Conservation (phyloP, 2,329 filamentous ascomycete species). For the Ilyonectria sp. region DNA sequence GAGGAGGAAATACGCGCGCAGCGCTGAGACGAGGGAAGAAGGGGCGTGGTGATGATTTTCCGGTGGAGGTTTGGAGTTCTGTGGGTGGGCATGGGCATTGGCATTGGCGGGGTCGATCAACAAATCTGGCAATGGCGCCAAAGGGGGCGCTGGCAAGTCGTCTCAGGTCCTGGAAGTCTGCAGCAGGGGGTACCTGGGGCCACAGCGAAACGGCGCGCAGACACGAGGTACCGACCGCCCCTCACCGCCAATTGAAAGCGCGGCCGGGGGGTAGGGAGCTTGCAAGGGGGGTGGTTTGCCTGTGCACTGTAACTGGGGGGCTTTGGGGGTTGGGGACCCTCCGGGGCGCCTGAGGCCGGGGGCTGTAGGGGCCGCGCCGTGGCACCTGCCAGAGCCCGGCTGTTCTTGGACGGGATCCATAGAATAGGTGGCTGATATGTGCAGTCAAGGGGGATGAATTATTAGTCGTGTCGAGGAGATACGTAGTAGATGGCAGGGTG, state of each 20-base stretch:
- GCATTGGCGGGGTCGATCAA: constrained; percentile 49
- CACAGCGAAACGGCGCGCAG: constrained; percentile 24
- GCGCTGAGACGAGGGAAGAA: constrained; percentile 52
- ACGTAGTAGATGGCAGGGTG: no score
- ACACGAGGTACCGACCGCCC: constrained; percentile 35
- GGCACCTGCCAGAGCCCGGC: not conserved
- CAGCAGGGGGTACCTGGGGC: constrained; percentile 25
- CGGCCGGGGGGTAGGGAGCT: constrained; percentile 37
- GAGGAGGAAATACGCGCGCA: constrained; percentile 53
- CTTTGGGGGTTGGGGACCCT: constrained; percentile 7
- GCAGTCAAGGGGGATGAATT: no score
- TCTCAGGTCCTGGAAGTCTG: constrained; percentile 24
- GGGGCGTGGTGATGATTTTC: constrained; percentile 54
- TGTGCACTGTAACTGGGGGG: constrained; percentile 8
- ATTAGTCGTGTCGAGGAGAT: no score
- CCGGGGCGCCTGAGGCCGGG: constrained; percentile 1
- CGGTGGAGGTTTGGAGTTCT: constrained; percentile 51
- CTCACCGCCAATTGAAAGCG: constrained; percentile 51
- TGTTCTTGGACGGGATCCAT: not conserved
- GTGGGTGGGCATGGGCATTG: constrained; percentile 41
- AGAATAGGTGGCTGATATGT: not conserved
- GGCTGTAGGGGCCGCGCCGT: not conserved
- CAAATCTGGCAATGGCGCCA: constrained; percentile 33
- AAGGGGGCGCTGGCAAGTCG: constrained; percentile 23
- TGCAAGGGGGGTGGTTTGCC: constrained; percentile 43